Evolutionary conservation across 352 stramenopile species (phyloP).

Genomic region (Aphanomyces cochlioides): DNA sequence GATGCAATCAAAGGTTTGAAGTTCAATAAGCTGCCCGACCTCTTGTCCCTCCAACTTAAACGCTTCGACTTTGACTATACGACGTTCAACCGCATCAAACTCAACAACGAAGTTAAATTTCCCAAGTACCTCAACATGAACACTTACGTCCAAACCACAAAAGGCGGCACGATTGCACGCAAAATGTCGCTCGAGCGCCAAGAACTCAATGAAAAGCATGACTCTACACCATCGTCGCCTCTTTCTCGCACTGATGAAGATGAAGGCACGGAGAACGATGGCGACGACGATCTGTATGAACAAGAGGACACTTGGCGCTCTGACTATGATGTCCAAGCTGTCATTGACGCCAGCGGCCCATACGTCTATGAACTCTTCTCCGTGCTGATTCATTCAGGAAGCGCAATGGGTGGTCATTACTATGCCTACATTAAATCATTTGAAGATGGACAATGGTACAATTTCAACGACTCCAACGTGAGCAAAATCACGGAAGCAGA

Average conservation of each 20-base stretch:
- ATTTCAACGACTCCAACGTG: slow-evolving; percentile 85
- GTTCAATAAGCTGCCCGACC: slow-evolving; percentile 82
- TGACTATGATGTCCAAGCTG: slow-evolving; percentile 56
- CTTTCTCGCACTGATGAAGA: background rate
- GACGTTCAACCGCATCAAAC: slow-evolving; percentile 84
- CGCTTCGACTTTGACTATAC: slow-evolving; percentile 90
- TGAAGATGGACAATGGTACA: slow-evolving; percentile 78
- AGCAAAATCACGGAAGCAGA: slow-evolving; percentile 73
- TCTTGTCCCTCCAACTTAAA: slow-evolving; percentile 89
- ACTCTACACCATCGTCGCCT: slow-evolving; percentile 1
- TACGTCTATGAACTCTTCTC: slow-evolving; percentile 90
- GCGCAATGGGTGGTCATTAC: slow-evolving; percentile 89
- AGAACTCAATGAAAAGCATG: slow-evolving; percentile 52
- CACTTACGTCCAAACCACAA: slow-evolving; percentile 58
- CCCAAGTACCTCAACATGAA: slow-evolving; percentile 90
- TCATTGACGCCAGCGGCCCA: slow-evolving; percentile 60
- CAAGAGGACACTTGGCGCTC: slow-evolving; percentile 59
- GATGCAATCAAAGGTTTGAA: slow-evolving; percentile 89
- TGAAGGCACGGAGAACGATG: slow-evolving; percentile 15
- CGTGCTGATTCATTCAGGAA: slow-evolving; percentile 91
- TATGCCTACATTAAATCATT: slow-evolving; percentile 92
- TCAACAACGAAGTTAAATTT: slow-evolving; percentile 85
- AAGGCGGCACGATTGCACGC: slow-evolving; percentile 42
- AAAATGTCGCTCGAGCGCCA: slow-evolving; percentile 86
- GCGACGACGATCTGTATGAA: slow-evolving; percentile 30